Conservation (phyloP, 352 stramenopile species). For the Pythium sukuiense region DNA sequence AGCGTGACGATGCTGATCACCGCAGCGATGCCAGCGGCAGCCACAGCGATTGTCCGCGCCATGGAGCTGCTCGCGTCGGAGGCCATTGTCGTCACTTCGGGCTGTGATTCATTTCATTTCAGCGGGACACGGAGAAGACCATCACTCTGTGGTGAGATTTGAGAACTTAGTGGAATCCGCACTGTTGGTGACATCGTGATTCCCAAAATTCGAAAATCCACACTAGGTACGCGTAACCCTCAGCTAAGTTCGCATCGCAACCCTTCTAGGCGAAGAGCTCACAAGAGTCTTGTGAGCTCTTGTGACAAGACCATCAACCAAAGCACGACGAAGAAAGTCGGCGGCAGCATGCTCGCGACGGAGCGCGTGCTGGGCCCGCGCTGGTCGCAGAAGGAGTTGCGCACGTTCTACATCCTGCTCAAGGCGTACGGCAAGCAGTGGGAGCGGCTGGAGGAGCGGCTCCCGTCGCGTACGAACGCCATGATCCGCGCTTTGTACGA, state of each 20-base stretch:
- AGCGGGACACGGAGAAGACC: not conserved
- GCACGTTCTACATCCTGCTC: slow-evolving; percentile 65
- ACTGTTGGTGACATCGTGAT: not conserved
- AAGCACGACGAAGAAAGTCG: not conserved
- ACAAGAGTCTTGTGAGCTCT: too few relatives aligned
- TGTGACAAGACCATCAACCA: not conserved
- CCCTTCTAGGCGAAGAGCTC: too few relatives aligned
- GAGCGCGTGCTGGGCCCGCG: slow-evolving; percentile 39
- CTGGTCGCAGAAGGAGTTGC: slow-evolving; percentile 65
- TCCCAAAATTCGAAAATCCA: not conserved
- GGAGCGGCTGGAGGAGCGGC: slow-evolving; percentile 47
- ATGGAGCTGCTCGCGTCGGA: not conserved
- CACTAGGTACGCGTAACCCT: not conserved
- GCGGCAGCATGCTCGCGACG: slow-evolving; percentile 12
- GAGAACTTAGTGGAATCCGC: not conserved
- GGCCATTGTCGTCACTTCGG: not conserved
- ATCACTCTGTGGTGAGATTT: not conserved
- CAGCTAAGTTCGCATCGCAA: not conserved
- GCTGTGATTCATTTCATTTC: not conserved
- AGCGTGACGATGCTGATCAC: slow-evolving; percentile 19
- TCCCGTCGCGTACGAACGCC: slow-evolving; percentile 47
- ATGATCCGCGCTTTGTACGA: slow-evolving; percentile 70
- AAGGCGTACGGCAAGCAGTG: slow-evolving; percentile 52
- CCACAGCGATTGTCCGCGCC: not conserved
- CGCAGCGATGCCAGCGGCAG: slow-evolving; percentile 17